phyloP scores from a whole-genome alignment of 768 basidiomycete species.

The Saitozyma sp. region DNA sequence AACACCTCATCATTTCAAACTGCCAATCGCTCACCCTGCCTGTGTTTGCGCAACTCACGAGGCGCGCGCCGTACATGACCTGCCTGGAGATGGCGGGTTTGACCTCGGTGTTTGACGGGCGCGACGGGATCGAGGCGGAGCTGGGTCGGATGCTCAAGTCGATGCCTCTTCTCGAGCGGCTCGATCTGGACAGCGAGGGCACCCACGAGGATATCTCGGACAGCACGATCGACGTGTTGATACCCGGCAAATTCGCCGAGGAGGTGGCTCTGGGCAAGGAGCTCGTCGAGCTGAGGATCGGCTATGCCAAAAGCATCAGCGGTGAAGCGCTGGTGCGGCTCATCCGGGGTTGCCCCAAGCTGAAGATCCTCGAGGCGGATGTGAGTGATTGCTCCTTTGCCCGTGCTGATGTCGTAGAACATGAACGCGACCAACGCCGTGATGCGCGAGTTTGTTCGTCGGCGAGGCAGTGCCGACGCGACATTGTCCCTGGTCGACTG shows the following conservation, averaged over 20 bases:
- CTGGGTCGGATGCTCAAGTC: constrained; percentile 68
- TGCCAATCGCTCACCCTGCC: constrained; percentile 72
- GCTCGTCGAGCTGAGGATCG: constrained; percentile 28
- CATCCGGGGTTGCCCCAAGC: constrained; percentile 63
- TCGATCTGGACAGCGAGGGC: constrained; percentile 83
- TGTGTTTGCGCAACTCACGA: constrained; percentile 70
- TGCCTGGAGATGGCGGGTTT: constrained; percentile 78
- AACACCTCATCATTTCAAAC: constrained; percentile 71
- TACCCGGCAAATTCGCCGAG: constrained; percentile 53
- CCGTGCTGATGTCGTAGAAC: constrained; percentile 20
- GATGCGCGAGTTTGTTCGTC: constrained; percentile 26
- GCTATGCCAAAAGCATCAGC: constrained; percentile 65
- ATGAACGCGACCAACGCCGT: constrained; percentile 30
- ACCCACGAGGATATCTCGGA: constrained; percentile 63
- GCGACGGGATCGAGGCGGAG: constrained; percentile 1
- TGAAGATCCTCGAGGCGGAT: constrained; percentile 74
- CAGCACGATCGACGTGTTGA: constrained; percentile 65
- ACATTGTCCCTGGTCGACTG: constrained; percentile 31
- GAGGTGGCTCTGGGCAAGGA: constrained; percentile 22
- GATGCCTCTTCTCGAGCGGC: constrained; percentile 67
- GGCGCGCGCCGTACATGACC: constrained; percentile 70
- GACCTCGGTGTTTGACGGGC: constrained; percentile 64
- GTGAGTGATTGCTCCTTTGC: constrained; percentile 23
- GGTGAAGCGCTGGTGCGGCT: constrained; percentile 67
- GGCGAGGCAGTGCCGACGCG: constrained; percentile 5